Conservation (phyloP, 164 flowering plant species). For the Vitis riparia region DNA sequence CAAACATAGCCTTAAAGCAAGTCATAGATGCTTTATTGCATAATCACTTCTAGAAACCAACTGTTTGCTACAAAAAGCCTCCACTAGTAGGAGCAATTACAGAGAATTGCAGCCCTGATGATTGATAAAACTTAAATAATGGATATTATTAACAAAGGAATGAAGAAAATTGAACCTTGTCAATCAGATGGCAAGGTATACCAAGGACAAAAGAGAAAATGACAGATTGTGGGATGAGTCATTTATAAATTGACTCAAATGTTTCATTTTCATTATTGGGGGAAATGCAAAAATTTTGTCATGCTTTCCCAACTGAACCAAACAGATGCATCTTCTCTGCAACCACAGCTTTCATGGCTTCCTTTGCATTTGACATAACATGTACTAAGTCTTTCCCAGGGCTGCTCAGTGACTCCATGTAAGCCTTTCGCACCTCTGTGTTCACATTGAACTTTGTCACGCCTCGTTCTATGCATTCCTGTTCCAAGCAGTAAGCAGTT, state of each 20-base stretch:
- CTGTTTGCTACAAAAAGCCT: no score
- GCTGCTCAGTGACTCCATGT: constrained; percentile 67
- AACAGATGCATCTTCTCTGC: constrained; percentile 93
- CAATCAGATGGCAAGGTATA: background rate
- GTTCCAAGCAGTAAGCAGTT: constrained; percentile 17
- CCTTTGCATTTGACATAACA: constrained; percentile 78
- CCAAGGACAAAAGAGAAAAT: background rate
- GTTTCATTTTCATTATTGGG: no score
- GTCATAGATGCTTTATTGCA: no score
- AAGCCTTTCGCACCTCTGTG: constrained; percentile 93
- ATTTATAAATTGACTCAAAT: no score
- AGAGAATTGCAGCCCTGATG: no score
- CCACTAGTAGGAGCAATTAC: no score
- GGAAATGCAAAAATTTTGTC: constrained; percentile 1
- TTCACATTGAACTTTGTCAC: constrained; percentile 95
- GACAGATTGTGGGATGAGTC: background rate
- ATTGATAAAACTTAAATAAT: no score
- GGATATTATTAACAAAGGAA: no score
- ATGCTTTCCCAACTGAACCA: constrained; percentile 95
- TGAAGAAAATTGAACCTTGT: background rate
- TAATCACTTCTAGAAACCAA: no score
- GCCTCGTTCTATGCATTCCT: constrained; percentile 84
- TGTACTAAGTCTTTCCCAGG: constrained; percentile 77
- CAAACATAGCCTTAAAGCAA: no score
- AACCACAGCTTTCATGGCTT: constrained; percentile 92